Evolutionary conservation across 192 early-diverging fungal genomes (phyloP).

Genomic region (Rhizophagus clarus): DNA sequence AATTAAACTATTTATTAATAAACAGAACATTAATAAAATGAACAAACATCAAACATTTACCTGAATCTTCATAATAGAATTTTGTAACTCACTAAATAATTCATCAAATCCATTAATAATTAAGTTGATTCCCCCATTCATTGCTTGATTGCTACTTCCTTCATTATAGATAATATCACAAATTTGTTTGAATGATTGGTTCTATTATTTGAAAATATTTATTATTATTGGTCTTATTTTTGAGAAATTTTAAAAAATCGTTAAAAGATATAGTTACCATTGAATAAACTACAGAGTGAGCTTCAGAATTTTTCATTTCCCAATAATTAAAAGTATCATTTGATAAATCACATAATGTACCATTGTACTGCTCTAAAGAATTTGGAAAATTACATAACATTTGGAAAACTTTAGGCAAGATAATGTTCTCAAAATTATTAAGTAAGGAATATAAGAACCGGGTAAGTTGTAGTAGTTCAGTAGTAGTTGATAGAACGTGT

Average conservation of each 20-base stretch:
- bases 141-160: neutral
- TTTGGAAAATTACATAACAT: neutral
- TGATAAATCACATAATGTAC: neutral
- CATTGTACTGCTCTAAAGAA: neutral
- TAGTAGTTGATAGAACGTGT: neutral
- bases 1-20: neutral
- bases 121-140: neutral
- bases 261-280: neutral
- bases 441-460: neutral
- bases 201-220: neutral
- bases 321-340: conserved; percentile 26
- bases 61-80: neutral
- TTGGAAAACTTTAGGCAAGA: conserved; percentile 7
- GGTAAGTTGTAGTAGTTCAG: conserved; percentile 7
- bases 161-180: neutral
- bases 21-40: neutral
- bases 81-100: neutral
- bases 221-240: neutral
- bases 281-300: neutral
- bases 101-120: conserved; percentile 21
- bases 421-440: conserved; percentile 11
- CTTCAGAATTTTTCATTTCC: neutral
- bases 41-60: neutral
- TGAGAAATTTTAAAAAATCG: neutral
- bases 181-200: conserved; percentile 7